Evolutionary conservation across 2,329 filamentous ascomycete genomes (phyloP).

Genomic region (Cercospora sp.): DNA sequence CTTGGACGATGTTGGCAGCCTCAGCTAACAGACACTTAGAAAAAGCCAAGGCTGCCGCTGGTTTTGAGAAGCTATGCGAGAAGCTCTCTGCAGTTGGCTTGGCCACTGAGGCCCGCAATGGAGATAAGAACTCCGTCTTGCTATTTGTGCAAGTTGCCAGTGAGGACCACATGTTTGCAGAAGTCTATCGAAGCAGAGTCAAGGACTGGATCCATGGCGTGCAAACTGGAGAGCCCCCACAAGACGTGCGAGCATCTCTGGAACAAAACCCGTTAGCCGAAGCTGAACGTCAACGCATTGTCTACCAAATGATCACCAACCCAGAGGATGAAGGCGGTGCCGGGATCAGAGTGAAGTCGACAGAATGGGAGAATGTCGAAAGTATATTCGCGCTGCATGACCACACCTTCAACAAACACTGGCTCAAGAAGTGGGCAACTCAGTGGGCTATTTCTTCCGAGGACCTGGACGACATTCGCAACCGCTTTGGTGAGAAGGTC

Average conservation of each 20-base stretch:
- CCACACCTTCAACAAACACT: conserved; percentile 54
- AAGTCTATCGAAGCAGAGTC: conserved; percentile 77
- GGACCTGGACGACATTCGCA: conserved; percentile 53
- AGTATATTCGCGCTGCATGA: conserved; percentile 53
- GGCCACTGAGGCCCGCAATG: conserved; percentile 81
- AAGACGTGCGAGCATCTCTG: conserved; percentile 68
- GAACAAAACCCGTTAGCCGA: conserved; percentile 76
- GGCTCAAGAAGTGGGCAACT: conserved; percentile 55
- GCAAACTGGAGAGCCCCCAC: conserved; percentile 71
- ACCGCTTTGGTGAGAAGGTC: conserved; percentile 61
- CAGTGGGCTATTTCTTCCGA: conserved; percentile 49
- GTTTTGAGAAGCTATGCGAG: conserved; percentile 76
- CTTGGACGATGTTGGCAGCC: no score
- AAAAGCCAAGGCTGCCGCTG: conserved; percentile 66
- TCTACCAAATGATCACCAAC: conserved; percentile 71
- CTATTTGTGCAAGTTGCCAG: conserved; percentile 82
- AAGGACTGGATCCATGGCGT: conserved; percentile 94
- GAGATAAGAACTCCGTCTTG: conserved; percentile 71
- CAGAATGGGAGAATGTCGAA: conserved; percentile 53
- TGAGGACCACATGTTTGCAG: conserved; percentile 69
- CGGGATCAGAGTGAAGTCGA: conserved; percentile 53
- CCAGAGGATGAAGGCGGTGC: conserved; percentile 50
- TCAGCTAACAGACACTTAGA: conserved; percentile 50
- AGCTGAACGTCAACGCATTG: conserved; percentile 81
- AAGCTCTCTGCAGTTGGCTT: conserved; percentile 77